Evolutionary conservation across 108 stramenopile species (phyloP), one percentile per base, ranked within the genome.

Genomic region (Pseudonitzschia pungens): DNA sequence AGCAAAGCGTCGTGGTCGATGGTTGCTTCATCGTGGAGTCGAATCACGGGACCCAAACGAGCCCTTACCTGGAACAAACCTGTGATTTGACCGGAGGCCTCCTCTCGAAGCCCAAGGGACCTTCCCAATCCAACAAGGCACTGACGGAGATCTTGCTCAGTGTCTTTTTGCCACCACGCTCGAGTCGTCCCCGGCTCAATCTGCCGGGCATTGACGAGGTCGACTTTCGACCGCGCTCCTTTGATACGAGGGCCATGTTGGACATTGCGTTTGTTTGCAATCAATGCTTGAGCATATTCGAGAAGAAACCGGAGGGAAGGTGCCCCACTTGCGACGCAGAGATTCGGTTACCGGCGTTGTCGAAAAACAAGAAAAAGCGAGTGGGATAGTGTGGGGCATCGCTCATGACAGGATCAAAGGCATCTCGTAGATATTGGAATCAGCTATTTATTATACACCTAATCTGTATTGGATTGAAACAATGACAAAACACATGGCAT

Each of bases 261-360:
- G 86, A 92, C 60, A 84, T 89, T 80, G 93, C 89, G 9, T 77
- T 78, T 70, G 87, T 94, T 45, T 94, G 93, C 75, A 91, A 92
- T 69, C 86, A 87, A 64, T 94, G 93, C 70, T 80, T 94, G 74
- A 89, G 87, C 70, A 89, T 94, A 26, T 94, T 94, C 59, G 75
- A 87, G 68, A 65, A 77, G 12, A 67, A 76, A 43, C 92, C 92
- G 20, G 60, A 68, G 57, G 88, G 77, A 44, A 50, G 21, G 0
- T 94, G 93, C 76, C 81, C 81, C 22, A 94, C 93, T n/a, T 94
- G 93, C 67, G 86, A 86, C 16, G 89, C 93, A 14, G 78, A 81
- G 52, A 90, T 88, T 26, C 58, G 70, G 40, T 50, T 42, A 33
- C 45, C 48, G 32, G 73, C 57, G 29, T 14, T 15, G 15, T 27